phyloP scores from a whole-genome alignment of 805 yeast genomes.

The Hanseniaspora taiwanica region DNA sequence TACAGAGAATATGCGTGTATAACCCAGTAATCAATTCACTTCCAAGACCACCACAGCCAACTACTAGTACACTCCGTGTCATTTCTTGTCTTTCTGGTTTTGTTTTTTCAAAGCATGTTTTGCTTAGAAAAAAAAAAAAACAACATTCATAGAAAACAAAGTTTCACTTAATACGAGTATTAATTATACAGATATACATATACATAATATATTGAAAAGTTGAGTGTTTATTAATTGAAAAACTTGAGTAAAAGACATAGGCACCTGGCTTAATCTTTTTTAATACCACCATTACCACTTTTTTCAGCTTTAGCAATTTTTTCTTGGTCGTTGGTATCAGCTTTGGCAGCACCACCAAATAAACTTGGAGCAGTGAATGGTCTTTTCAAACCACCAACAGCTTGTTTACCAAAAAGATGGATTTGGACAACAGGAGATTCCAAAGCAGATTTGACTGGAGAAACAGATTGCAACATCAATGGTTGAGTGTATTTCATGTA shows the following conservation, averaged over 20 bases:
- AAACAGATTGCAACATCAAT: slow-evolving; percentile 82
- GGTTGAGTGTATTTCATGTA: slow-evolving; percentile 98
- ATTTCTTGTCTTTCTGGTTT: too few species aligned
- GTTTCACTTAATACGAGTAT: too few species aligned
- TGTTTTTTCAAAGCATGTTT: too few species aligned
- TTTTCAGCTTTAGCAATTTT: slow-evolving; percentile 65
- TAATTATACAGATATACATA: too few species aligned
- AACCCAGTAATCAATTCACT: slow-evolving; percentile 37
- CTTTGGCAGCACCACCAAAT: slow-evolving; percentile 28
- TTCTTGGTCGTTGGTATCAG: slow-evolving; percentile 58
- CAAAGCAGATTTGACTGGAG: slow-evolving; percentile 79
- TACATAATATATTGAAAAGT: not conserved
- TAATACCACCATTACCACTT: slow-evolving; percentile 73
- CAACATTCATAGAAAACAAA: too few species aligned
- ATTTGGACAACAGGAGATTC: slow-evolving; percentile 87
- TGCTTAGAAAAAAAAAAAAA: too few species aligned
- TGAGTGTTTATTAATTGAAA: too few species aligned
- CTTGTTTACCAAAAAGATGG: slow-evolving; percentile 72
- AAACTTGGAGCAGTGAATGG: slow-evolving; percentile 47
- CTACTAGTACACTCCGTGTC: slow-evolving; percentile 47
- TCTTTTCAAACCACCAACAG: slow-evolving; percentile 85
- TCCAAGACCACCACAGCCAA: slow-evolving; percentile 94
- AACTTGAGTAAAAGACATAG: not conserved
- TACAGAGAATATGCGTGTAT: slow-evolving; percentile 44
- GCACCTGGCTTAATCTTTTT: not conserved